phyloP scores from a whole-genome alignment of 345 rosid genomes.

The Heritiera littoralis region DNA sequence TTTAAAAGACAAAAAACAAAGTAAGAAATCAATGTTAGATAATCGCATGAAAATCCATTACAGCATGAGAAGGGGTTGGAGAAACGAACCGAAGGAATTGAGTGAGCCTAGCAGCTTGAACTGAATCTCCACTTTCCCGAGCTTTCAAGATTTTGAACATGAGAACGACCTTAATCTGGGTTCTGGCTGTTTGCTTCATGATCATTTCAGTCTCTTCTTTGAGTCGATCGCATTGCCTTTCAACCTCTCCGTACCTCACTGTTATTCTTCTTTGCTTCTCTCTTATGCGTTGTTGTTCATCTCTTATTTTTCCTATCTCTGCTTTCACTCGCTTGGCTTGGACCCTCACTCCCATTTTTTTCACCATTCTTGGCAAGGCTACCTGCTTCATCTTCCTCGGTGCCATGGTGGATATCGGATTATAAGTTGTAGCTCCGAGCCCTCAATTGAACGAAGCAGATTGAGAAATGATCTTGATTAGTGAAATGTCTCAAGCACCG shows the following conservation, averaged over 20 bases:
- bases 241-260: neutral
- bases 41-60: neutral
- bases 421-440: neutral
- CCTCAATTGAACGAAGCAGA: neutral
- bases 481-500: neutral
- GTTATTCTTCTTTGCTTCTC: neutral
- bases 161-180: neutral
- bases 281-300: no score
- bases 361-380: no score
- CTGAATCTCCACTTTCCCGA: neutral
- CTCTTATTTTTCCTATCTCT: no score
- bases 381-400: neutral
- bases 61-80: neutral
- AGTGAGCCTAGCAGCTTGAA: neutral
- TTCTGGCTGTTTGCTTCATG: neutral
- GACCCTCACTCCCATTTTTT: no score
- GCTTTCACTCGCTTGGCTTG: no score
- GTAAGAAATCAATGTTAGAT: neutral
- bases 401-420: neutral
- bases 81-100: constrained; percentile 9
- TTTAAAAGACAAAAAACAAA: neutral
- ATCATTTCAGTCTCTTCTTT: neutral
- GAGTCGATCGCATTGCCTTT: neutral
- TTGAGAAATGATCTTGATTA: neutral
- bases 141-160: constrained; percentile 14